Base-by-base conservation (phyloP, 2,329 filamentous ascomycete species). In the Pseudofabraea citricarpa region DNA sequence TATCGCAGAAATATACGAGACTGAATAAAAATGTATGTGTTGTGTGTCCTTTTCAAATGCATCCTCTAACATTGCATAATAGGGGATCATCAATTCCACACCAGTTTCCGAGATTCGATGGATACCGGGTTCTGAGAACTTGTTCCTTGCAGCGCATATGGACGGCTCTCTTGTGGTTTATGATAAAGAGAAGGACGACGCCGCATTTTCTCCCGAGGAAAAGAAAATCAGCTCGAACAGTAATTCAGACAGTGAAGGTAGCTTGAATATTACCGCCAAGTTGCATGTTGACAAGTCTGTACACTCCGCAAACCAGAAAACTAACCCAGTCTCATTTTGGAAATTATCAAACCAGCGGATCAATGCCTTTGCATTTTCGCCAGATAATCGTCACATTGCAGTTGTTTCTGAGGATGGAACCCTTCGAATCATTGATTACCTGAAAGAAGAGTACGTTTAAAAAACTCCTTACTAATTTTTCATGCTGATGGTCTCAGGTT, bases 171-270 rank as follows among this genome's bases (percentile, higher is more conserved):
- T 98, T 35, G 78, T 98, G 3, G 89, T 97, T 2, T 98, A 97
- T 56, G 93, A 98, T 66, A 98, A 97, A 66, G 90, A 96, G 60
- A 95, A 93, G 62, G 90, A 96, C 51, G 90, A 96, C 61, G 82
- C 83, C 1, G 73, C 81, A 1, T 93, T 95, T 57, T 73, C 79
- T 3, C 75, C 85, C 0, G 89, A 95, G 60, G 76, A 85, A 24
- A 72, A 78, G 44, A 49, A 46, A 40, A 8, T 54, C 47, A 40
- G 60, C 49, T 46, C 55, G 44, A 56, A 61, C 48, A 50, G 61
- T 48, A 47, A 55, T 49, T 43, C 47, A 41, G 40, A 59, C 44
- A 47, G 53, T 53, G 50, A 64, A 60, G 56, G 52, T n/a, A 52
- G 43, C 26, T 35, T 37, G 5, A 51, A 54, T 45, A 51, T 40